phyloP scores from a whole-genome alignment of 164 flowering plant genomes.

The Litsea cubeba region DNA sequence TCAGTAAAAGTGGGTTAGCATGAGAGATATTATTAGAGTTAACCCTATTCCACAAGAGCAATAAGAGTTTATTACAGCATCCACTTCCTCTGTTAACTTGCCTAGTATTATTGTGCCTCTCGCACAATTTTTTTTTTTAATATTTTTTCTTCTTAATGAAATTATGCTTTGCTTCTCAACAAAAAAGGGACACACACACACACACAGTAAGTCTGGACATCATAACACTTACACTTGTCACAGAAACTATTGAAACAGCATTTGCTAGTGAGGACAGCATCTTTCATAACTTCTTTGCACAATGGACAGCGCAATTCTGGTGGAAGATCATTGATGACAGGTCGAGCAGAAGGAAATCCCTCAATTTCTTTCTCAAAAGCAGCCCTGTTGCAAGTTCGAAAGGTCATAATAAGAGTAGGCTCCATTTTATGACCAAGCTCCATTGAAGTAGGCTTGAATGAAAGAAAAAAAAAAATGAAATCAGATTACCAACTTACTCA shows the following conservation, averaged over 20 bases:
- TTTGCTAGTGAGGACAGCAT: constrained; percentile 96
- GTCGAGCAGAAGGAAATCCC: constrained; percentile 77
- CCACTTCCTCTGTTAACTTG: too few species aligned
- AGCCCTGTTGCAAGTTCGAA: constrained; percentile 51
- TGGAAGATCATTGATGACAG: constrained; percentile 75
- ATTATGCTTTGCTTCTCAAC: not conserved
- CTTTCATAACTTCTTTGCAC: constrained; percentile 96
- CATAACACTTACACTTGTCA: constrained; percentile 69
- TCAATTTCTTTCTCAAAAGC: constrained; percentile 95
- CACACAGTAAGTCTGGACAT: not conserved
- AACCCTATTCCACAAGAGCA: too few species aligned
- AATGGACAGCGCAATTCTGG: constrained; percentile 90
- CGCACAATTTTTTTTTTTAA: too few species aligned
- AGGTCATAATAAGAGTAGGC: not conserved
- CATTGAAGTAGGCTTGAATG: not conserved
- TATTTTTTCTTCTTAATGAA: too few species aligned
- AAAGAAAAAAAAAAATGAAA: not conserved
- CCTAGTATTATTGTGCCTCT: too few species aligned
- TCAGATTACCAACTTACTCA: constrained; percentile 51
- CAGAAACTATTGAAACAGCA: constrained; percentile 95
- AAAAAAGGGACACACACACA: not conserved
- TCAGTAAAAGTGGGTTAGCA: too few species aligned
- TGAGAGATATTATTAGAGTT: too few species aligned
- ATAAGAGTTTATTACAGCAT: too few species aligned
- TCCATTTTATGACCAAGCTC: not conserved